These are phyloP conservation scores for Austroboletus novae-zelandiae DNA, from an alignment of 1,284 basidiomycete species.

Conservation along the genomic window DNA sequence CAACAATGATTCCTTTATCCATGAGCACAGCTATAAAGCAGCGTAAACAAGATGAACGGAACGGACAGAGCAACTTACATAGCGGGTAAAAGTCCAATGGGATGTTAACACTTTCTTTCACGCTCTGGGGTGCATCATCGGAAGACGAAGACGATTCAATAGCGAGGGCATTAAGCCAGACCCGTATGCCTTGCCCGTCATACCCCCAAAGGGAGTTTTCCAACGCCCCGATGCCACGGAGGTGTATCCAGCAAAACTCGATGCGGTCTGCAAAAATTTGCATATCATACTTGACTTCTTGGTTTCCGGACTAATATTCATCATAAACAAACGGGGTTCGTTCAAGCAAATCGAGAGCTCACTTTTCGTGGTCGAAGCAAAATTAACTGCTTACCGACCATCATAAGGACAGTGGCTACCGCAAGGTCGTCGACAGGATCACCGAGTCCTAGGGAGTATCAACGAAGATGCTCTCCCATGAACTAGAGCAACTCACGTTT, in stretches of 20 bases:
- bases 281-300: conserved; percentile 97
- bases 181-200: conserved; percentile 84
- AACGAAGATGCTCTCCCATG: conserved; percentile 5
- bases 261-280: conserved; percentile 95
- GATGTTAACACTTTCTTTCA: conserved; percentile 91
- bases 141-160: conserved; percentile 62
- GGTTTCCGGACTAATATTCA: conserved; percentile 61
- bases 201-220: conserved; percentile 99
- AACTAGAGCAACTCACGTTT: conserved; percentile 62
- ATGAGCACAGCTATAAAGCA: conserved; percentile 78
- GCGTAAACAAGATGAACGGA: conserved; percentile 5
- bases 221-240: conserved; percentile 87
- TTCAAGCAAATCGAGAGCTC: conserved; percentile 1
- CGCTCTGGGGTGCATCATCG: conserved; percentile 54
- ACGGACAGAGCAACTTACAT: conserved; percentile 55
- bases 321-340: conserved; percentile 3
- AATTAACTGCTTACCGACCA: conserved; percentile 92
- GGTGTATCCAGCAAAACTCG: conserved; percentile 98
- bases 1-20: conserved; percentile 98
- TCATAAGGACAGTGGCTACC: conserved; percentile 93
- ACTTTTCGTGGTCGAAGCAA: conserved; percentile 84
- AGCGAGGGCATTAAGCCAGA: conserved; percentile 95
- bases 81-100: conserved; percentile 93
- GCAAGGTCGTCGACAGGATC: conserved; percentile 93
- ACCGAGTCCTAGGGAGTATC: conserved; percentile 66